Base-by-base conservation (phyloP, 495 filamentous ascomycete species). In the Cercophora scortea region DNA sequence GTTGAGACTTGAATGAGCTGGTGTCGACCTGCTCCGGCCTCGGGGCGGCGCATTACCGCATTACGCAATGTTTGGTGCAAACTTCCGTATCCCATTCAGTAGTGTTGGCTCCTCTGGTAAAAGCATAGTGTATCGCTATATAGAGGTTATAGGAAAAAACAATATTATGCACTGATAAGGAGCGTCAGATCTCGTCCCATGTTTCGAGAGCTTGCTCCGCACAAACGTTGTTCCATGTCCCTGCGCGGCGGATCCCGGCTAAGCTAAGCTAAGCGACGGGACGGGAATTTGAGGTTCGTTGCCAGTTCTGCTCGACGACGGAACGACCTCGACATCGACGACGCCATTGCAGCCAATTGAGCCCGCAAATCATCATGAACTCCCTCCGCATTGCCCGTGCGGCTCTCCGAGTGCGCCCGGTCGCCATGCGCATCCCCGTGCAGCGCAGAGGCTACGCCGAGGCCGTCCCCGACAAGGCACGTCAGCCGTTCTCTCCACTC, bases 381-480 rank as follows among this genome's bases (percentile, higher is more conserved):
- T 84, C 87, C 67, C 75, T 96, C 73, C 89, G 91, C 67, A 79
- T 95, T 70, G 85, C 88, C 75, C 86, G 92, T 72, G 80, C 83
- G 69, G 91, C 89, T 70, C 79, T 94, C 67, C 78, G 89, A 71
- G 83, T 80, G 59, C 85, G 86, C 64, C 83, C 90, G 63, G 72
- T 81, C 66, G 73, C 82, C 65, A 68, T 87, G 68, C 79, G 81
- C 69, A 72, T 79, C 51, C 81, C 87, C 64, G 54, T 89, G 56
- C 86, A 86, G 76, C 86, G 88, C 71, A 84, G 93, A 76, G 82
- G 82, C 59, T 99, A 97, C 69, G 94, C 93, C 58, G 94, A 97
- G 65, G 91, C 90, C 57, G 89, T 91, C 59, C 75, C 85, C 62
- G 90, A 95, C 71, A 80, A 81, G 73, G 78, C 72, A 64, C 56